These are phyloP conservation scores for Vigna unguiculata DNA, from an alignment of 306 rosid species.

Conservation along the genomic window DNA sequence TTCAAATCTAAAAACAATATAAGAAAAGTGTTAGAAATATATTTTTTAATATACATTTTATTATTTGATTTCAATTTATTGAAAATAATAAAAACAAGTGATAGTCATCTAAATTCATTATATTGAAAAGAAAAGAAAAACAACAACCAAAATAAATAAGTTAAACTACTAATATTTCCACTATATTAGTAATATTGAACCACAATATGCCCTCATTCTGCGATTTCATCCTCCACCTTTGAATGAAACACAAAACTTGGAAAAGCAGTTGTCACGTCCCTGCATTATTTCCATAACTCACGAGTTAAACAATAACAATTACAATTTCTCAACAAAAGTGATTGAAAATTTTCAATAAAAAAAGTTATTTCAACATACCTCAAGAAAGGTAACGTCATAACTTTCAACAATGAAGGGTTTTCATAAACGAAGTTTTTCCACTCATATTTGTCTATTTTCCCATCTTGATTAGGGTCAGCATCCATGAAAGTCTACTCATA, in stretches of 20 bases:
- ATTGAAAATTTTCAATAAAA: not conserved
- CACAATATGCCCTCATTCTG: conserved; percentile 50
- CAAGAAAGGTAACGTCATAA: conserved; percentile 92
- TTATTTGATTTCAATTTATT: too few relatives aligned
- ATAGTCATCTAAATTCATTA: too few relatives aligned
- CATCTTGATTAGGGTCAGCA: conserved; percentile 87
- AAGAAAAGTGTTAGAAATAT: too few relatives aligned
- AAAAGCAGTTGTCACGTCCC: conserved; percentile 87
- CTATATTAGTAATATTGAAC: conserved; percentile 11
- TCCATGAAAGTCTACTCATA: conserved; percentile 80
- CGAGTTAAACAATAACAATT: not conserved
- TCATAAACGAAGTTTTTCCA: conserved; percentile 74
- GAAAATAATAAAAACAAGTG: too few relatives aligned
- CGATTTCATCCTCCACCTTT: conserved; percentile 84
- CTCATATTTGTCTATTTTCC: conserved; percentile 80
- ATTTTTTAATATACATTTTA: too few relatives aligned
- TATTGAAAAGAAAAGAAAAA: too few relatives aligned
- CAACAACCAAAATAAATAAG: too few relatives aligned
- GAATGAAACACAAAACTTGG: conserved; percentile 94
- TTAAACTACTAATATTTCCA: too few relatives aligned
- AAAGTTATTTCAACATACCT: conserved; percentile 48
- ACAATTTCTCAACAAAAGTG: not conserved
- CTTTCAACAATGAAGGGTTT: conserved; percentile 81
- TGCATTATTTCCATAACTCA: conserved; percentile 53
- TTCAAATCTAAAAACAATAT: too few relatives aligned